Evolutionary conservation across 1,139 yeast genomes (phyloP).

Genomic region (Kodamaea arcana): DNA sequence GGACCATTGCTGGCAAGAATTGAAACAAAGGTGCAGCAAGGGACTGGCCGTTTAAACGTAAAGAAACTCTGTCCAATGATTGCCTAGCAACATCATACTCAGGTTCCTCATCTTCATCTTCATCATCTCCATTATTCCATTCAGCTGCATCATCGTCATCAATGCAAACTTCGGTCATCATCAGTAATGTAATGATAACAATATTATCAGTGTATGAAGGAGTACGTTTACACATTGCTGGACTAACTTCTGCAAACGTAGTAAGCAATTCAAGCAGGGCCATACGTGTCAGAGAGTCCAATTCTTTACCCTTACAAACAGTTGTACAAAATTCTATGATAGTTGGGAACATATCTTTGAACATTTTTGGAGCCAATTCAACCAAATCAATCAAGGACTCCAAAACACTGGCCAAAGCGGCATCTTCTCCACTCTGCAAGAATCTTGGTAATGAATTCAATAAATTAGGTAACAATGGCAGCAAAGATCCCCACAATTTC

Average conservation of each 20-base stretch:
- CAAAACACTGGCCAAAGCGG: constrained; percentile 79
- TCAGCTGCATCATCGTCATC: constrained; percentile 89
- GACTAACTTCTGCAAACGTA: constrained; percentile 89
- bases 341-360: constrained; percentile 82
- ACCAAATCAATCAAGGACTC: constrained; percentile 88
- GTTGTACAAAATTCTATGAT: constrained; percentile 79
- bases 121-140: constrained; percentile 75
- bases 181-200: constrained; percentile 68
- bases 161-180: constrained; percentile 90
- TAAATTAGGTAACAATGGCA: constrained; percentile 76
- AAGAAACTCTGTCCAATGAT: constrained; percentile 83
- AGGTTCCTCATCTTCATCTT: constrained; percentile 80
- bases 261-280: constrained; percentile 86
- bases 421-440: constrained; percentile 71
- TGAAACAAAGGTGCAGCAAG: constrained; percentile 85
- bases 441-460: constrained; percentile 85
- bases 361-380: constrained; percentile 91
- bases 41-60: constrained; percentile 77
- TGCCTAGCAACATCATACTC: constrained; percentile 92
- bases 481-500: constrained; percentile 68
- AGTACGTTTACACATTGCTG: constrained; percentile 88
- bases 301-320: constrained; percentile 74
- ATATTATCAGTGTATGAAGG: constrained; percentile 67
- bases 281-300: constrained; percentile 75
- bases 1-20: constrained; percentile 77